These are phyloP conservation scores for Eucalyptus lansdowneana DNA, from an alignment of 345 rosid genomes.

Conservation along the genomic window DNA sequence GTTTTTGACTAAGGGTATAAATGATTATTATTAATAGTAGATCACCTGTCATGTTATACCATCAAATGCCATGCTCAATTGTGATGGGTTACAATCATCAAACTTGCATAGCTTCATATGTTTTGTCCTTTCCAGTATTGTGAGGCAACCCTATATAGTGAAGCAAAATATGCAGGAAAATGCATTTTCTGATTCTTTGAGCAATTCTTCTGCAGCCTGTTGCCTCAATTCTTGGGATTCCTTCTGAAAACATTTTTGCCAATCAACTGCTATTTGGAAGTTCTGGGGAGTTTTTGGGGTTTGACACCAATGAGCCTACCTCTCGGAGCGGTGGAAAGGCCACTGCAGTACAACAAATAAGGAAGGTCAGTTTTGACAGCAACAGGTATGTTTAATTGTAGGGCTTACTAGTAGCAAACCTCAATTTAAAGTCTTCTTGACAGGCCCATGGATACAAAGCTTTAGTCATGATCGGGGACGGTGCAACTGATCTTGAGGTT, in stretches of 20 bases:
- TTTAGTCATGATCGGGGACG: constrained; percentile 94
- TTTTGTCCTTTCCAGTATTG: neutral
- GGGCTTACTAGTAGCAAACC: neutral
- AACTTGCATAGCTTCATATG: neutral
- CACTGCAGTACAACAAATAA: constrained; percentile 73
- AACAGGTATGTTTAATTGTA: neutral
- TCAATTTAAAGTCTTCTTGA: neutral
- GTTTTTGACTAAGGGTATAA: neutral
- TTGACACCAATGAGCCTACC: constrained; percentile 81
- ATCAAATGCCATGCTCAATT: neutral
- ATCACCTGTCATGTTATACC: neutral
- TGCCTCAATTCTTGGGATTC: constrained; percentile 79
- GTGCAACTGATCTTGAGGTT: constrained; percentile 97
- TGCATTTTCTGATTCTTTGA: neutral
- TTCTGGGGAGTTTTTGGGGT: constrained; percentile 69
- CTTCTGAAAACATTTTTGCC: constrained; percentile 73
- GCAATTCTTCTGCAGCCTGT: constrained; percentile 50
- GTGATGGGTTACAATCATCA: neutral
- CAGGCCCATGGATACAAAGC: constrained; percentile 68
- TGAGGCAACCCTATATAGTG: neutral
- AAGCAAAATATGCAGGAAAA: neutral
- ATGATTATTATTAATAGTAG: neutral
- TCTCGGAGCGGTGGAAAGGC: constrained; percentile 98
- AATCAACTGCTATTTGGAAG: constrained; percentile 65
- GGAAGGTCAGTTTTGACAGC: constrained; percentile 29